phyloP scores from a whole-genome alignment of 352 stramenopile genomes.

The Phytophthora cactorum region DNA sequence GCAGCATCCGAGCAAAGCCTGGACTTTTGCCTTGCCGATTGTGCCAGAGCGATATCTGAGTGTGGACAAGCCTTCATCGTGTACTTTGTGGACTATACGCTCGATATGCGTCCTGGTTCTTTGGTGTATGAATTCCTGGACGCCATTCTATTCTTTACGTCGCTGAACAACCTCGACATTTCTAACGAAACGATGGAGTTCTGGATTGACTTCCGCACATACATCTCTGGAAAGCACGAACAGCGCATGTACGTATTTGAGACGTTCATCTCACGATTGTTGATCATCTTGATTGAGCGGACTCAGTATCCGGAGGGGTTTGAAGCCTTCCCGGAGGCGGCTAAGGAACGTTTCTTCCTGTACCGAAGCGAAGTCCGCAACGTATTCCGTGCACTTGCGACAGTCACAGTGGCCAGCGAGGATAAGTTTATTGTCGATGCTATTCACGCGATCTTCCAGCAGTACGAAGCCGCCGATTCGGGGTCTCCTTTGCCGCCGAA shows the following conservation, averaged over 20 bases:
- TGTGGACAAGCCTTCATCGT: conserved; percentile 80
- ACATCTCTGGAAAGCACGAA: conserved; percentile 82
- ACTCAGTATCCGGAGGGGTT: conserved; percentile 71
- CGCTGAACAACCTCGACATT: conserved; percentile 62
- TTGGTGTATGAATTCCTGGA: conserved; percentile 84
- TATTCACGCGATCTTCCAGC: conserved; percentile 73
- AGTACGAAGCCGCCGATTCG: conserved; percentile 67
- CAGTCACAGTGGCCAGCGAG: conserved; percentile 68
- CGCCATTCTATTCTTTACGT: conserved; percentile 72
- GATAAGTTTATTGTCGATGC: conserved; percentile 82
- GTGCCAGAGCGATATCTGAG: conserved; percentile 65
- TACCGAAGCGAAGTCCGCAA: conserved; percentile 80
- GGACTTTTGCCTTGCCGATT: conserved; percentile 56
- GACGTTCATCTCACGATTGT: conserved; percentile 70
- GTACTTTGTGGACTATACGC: conserved; percentile 82
- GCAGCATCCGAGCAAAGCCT: conserved; percentile 33
- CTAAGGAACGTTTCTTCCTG: conserved; percentile 66
- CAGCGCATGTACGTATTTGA: conserved; percentile 73
- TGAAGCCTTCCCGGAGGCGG: conserved; percentile 48
- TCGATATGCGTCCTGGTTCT: conserved; percentile 60
- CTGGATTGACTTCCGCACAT: conserved; percentile 80
- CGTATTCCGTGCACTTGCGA: conserved; percentile 81
- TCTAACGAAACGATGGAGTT: conserved; percentile 87
- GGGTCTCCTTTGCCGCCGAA: conserved; percentile 41
- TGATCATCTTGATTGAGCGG: conserved; percentile 74